phyloP scores from a whole-genome alignment of 202 grass and related monocot species.

The Dendrocalamus latiflorus region DNA sequence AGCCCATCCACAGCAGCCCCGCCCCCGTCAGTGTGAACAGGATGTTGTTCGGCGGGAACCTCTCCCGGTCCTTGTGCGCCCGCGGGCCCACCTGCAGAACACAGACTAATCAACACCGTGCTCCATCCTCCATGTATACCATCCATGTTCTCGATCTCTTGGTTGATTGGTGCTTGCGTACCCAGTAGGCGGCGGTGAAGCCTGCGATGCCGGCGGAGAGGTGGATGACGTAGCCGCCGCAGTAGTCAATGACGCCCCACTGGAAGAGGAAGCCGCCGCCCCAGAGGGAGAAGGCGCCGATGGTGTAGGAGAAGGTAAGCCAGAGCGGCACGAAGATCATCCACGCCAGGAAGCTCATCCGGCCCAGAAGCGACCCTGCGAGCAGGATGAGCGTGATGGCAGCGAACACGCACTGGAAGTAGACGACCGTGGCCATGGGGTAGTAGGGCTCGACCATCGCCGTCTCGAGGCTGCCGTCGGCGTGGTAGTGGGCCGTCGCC shows the following conservation, averaged over 20 bases:
- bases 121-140: not conserved
- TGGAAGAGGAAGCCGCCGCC: conserved; percentile 47
- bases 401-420: conserved; percentile 53
- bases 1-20: conserved; percentile 47
- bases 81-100: conserved; percentile 30
- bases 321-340: conserved; percentile 54
- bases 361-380: conserved; percentile 30
- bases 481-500: conserved; percentile 31
- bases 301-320: conserved; percentile 52
- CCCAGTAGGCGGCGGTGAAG: conserved; percentile 47
- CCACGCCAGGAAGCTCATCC: conserved; percentile 47
- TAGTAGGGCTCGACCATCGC: not conserved
- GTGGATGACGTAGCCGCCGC: conserved; percentile 52
- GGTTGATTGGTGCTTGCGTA: not conserved
- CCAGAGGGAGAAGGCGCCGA: conserved; percentile 47
- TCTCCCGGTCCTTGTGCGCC: conserved; percentile 26
- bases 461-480: conserved; percentile 21
- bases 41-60: conserved; percentile 47
- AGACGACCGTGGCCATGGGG: conserved; percentile 40
- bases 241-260: conserved; percentile 49
- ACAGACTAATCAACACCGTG: not conserved
- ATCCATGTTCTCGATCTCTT: not conserved
- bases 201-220: conserved; percentile 38
- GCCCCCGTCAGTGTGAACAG: conserved; percentile 40
- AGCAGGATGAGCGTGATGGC: conserved; percentile 40